Conservation (phyloP, 2,329 filamentous ascomycete species). For the Fusarium tricinctum region DNA sequence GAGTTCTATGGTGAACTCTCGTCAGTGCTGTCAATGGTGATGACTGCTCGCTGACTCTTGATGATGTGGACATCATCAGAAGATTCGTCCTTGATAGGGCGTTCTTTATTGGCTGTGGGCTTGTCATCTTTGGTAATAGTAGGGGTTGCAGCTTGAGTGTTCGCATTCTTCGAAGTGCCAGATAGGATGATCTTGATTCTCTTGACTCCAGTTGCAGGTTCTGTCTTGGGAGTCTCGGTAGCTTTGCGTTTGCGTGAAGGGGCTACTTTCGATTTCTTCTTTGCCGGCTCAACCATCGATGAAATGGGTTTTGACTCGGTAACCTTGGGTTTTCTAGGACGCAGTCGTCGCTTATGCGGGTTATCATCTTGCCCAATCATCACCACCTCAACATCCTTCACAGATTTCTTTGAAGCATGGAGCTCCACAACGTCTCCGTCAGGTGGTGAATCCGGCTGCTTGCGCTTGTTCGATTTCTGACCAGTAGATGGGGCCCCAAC, state of each 20-base stretch:
- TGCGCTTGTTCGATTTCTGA: slow-evolving; percentile 32
- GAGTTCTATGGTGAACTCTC: slow-evolving; percentile 37
- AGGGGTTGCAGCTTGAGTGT: slow-evolving; percentile 3
- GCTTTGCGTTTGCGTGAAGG: slow-evolving; percentile 22
- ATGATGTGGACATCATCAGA: slow-evolving; percentile 25
- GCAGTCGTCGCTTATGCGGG: slow-evolving; percentile 41
- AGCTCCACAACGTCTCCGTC: neutral
- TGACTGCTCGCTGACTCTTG: slow-evolving; percentile 23
- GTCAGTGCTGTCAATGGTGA: slow-evolving; percentile 40
- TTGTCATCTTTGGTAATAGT: neutral
- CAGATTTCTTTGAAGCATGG: slow-evolving; percentile 1
- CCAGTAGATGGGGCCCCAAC: slow-evolving; percentile 32
- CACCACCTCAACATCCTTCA: slow-evolving; percentile 9
- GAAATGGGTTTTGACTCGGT: slow-evolving; percentile 22
- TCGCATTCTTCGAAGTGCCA: slow-evolving; percentile 7
- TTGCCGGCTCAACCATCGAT: slow-evolving; percentile 19
- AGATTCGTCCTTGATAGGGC: slow-evolving; percentile 14
- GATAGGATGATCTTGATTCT: slow-evolving; percentile 20
- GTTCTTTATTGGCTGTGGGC: slow-evolving; percentile 5
- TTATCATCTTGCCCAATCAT: slow-evolving; percentile 24
- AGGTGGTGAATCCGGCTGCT: neutral
- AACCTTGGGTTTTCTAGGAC: slow-evolving; percentile 40
- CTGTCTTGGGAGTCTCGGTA: slow-evolving; percentile 9
- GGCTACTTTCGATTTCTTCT: slow-evolving; percentile 23
- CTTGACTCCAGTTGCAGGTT: slow-evolving; percentile 17